phyloP scores from a whole-genome alignment of 1,284 basidiomycete species.

The Ustilago bromivora region DNA sequence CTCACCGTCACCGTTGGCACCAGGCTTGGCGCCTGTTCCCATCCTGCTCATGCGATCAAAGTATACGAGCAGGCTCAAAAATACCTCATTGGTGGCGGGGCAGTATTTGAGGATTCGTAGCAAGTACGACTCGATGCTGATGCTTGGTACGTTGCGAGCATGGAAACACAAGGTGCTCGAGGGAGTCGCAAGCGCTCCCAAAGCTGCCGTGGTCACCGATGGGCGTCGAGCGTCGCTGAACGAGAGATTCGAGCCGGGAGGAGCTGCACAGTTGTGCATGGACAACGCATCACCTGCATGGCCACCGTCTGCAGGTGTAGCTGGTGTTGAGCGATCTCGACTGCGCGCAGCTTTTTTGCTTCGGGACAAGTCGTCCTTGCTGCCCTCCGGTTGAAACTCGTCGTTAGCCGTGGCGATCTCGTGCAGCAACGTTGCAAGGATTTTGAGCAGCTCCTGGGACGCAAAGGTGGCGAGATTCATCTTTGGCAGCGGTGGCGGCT shows the following conservation, averaged over 20 bases:
- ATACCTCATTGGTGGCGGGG: conserved; percentile 97
- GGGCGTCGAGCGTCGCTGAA: conserved; percentile 54
- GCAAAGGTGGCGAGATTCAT: conserved; percentile 75
- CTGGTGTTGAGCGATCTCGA: conserved; percentile 31
- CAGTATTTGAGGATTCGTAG: conserved; percentile 97
- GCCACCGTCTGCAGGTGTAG: conserved; percentile 23
- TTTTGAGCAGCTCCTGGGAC: conserved; percentile 78
- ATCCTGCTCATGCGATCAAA: conserved; percentile 85
- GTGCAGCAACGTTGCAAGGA: conserved; percentile 88
- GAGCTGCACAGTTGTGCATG: conserved; percentile 23
- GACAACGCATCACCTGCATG: neutral
- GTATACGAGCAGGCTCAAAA: conserved; percentile 91
- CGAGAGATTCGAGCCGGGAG: conserved; percentile 49
- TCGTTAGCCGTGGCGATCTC: conserved; percentile 95
- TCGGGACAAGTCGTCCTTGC: conserved; percentile 37
- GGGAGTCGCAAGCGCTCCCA: conserved; percentile 80
- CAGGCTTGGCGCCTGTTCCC: conserved; percentile 71
- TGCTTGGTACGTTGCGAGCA: conserved; percentile 93
- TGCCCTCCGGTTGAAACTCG: conserved; percentile 67
- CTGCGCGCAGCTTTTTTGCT: conserved; percentile 28
- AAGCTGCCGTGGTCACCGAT: conserved; percentile 79
- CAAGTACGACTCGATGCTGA: conserved; percentile 93
- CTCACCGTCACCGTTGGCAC: conserved; percentile 45
- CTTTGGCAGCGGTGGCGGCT: conserved; percentile 62
- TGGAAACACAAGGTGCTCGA: conserved; percentile 91